Conservation (phyloP, 495 filamentous ascomycete species). For the Podospora anserina region DNA sequence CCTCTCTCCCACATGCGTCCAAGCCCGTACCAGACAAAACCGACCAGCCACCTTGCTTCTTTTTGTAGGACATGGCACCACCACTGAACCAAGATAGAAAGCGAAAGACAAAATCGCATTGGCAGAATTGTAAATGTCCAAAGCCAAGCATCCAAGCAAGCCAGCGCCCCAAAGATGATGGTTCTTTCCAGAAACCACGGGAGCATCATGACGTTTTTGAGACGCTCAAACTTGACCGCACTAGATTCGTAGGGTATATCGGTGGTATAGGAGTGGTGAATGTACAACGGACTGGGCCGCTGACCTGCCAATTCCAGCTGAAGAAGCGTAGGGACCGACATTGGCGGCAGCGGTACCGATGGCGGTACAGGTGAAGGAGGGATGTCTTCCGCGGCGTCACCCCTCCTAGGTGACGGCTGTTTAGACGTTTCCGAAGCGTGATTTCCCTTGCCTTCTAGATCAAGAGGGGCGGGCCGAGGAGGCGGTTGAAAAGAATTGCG, state of each 20-base stretch:
- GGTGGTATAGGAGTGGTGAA: slow-evolving; percentile 65
- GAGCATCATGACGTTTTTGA: slow-evolving; percentile 84
- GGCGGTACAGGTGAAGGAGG: slow-evolving; percentile 64
- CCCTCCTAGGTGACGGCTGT: slow-evolving; percentile 13
- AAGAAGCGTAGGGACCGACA: slow-evolving; percentile 83
- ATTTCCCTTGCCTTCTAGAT: slow-evolving; percentile 29
- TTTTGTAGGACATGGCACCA: slow-evolving; percentile 62
- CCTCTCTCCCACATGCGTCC: slow-evolving; percentile 69
- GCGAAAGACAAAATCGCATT: slow-evolving; percentile 80
- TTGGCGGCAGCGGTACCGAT: slow-evolving; percentile 74
- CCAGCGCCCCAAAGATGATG: slow-evolving; percentile 80
- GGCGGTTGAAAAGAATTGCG: slow-evolving; percentile 36
- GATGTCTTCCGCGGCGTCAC: slow-evolving; percentile 25
- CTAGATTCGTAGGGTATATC: slow-evolving; percentile 94
- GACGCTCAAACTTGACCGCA: slow-evolving; percentile 88
- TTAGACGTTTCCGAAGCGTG: slow-evolving; percentile 13
- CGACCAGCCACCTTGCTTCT: slow-evolving; percentile 64
- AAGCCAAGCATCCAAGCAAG: slow-evolving; percentile 95
- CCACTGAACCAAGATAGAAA: slow-evolving; percentile 70
- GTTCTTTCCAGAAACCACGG: slow-evolving; percentile 81
- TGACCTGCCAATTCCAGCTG: slow-evolving; percentile 83
- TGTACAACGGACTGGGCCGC: slow-evolving; percentile 81
- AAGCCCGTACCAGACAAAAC: slow-evolving; percentile 70
- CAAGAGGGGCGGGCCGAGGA: slow-evolving; percentile 29
- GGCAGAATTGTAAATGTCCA: slow-evolving; percentile 94